Evolutionary conservation across 1,139 yeast genomes (phyloP).

Genomic region (Tardiomyces digboiensis): DNA sequence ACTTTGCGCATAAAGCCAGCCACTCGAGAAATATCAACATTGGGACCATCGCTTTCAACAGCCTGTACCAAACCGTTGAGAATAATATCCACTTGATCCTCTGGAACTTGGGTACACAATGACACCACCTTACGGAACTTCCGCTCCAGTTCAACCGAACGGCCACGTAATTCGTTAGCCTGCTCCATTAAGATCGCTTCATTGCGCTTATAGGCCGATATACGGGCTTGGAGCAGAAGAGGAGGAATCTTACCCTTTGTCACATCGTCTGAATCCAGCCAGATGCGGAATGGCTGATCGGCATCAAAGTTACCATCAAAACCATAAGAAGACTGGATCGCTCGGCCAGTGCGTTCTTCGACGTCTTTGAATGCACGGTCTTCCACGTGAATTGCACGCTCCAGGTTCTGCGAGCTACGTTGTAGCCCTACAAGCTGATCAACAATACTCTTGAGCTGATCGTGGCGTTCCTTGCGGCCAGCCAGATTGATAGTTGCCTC

Average conservation of each 20-base stretch:
- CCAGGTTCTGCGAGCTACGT: slow-evolving; percentile 44
- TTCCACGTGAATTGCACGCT: slow-evolving; percentile 49
- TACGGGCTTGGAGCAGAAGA: slow-evolving; percentile 57
- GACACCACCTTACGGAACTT: slow-evolving; percentile 88
- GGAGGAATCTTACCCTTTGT: slow-evolving; percentile 9
- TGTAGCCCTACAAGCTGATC: slow-evolving; percentile 36
- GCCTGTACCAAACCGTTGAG: slow-evolving; percentile 83
- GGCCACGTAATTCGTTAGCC: slow-evolving; percentile 37
- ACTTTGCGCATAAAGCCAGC: slow-evolving; percentile 38
- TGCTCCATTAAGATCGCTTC: slow-evolving; percentile 46
- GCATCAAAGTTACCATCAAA: slow-evolving; percentile 60
- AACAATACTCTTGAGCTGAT: slow-evolving; percentile 33
- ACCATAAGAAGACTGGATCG: slow-evolving; percentile 13
- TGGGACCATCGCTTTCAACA: slow-evolving; percentile 75
- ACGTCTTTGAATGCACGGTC: slow-evolving; percentile 39
- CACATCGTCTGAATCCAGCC: slow-evolving; percentile 10
- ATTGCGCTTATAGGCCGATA: slow-evolving; percentile 65
- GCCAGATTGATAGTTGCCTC: slow-evolving; percentile 39
- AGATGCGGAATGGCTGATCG: slow-evolving; percentile 74
- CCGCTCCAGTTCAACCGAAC: slow-evolving; percentile 59
- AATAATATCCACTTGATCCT: slow-evolving; percentile 67
- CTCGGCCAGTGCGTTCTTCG: slow-evolving; percentile 15
- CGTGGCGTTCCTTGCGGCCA: slow-evolving; percentile 35
- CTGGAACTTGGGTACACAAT: slow-evolving; percentile 80
- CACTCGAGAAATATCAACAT: slow-evolving; percentile 46